These are phyloP conservation scores for Pseudozyma sp. DNA, from an alignment of 1,284 basidiomycete species.

Conservation along the genomic window DNA sequence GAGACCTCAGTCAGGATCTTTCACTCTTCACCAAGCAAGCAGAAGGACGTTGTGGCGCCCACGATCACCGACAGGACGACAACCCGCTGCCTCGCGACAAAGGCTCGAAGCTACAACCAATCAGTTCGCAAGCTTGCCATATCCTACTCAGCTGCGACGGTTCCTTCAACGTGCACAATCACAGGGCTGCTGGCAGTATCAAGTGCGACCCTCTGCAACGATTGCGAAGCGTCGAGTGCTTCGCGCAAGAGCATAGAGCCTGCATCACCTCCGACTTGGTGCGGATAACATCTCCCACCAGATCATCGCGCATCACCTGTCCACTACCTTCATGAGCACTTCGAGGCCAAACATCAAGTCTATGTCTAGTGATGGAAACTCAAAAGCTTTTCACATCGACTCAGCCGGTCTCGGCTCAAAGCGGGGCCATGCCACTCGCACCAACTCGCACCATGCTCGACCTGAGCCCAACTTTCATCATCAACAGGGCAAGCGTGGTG, in stretches of 20 bases:
- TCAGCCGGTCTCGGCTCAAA: slow-evolving; percentile 24
- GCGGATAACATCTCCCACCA: not conserved
- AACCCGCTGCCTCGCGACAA: too few relatives aligned
- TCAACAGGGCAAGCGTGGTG: slow-evolving; percentile 38
- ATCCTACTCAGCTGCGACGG: not conserved
- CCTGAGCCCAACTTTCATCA: slow-evolving; percentile 23
- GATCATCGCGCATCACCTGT: not conserved
- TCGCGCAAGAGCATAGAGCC: not conserved
- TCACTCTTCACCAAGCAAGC: too few relatives aligned
- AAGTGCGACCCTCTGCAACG: not conserved
- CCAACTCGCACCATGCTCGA: slow-evolving; percentile 25
- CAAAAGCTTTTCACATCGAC: slow-evolving; percentile 22
- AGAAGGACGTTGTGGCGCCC: too few relatives aligned
- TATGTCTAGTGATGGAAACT: slow-evolving; percentile 41
- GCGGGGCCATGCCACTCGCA: slow-evolving; percentile 27
- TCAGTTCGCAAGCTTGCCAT: too few relatives aligned
- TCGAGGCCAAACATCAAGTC: slow-evolving; percentile 42
- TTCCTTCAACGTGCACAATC: not conserved
- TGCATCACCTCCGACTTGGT: too few relatives aligned
- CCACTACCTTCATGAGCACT: slow-evolving; percentile 42
- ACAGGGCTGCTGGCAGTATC: not conserved
- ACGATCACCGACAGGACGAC: too few relatives aligned
- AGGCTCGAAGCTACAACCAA: too few relatives aligned
- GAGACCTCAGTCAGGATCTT: too few relatives aligned
- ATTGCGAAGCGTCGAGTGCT: not conserved